phyloP scores from a whole-genome alignment of 2,329 filamentous ascomycete species.

The Talaromyces sp. region DNA sequence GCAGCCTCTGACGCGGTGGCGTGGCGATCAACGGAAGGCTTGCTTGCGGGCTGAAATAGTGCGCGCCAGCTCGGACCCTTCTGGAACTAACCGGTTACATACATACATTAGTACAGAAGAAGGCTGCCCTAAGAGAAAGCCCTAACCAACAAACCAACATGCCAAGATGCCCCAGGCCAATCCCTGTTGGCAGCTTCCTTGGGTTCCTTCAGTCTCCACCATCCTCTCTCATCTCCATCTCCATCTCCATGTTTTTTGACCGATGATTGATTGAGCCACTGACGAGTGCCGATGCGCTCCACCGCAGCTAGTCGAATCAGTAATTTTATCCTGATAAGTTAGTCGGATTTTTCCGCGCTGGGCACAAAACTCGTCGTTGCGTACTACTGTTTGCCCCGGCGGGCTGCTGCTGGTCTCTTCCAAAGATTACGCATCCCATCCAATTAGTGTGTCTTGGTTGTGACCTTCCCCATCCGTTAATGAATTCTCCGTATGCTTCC shows the following conservation, averaged over 20 bases:
- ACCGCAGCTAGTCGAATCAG: not conserved
- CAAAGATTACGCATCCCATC: slow-evolving; percentile 1
- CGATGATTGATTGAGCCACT: not conserved
- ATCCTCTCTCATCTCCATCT: not conserved
- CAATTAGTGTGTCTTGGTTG: slow-evolving; percentile 6
- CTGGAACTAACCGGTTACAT: not conserved
- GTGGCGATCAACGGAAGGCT: slow-evolving; percentile 14
- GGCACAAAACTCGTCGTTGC: not conserved
- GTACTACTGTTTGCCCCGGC: not conserved
- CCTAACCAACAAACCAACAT: not conserved
- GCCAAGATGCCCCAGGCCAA: not conserved
- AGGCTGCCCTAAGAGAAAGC: slow-evolving; percentile 2
- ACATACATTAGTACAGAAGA: not conserved
- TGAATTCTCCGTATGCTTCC: not conserved
- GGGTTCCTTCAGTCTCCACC: not conserved
- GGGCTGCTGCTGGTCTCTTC: not conserved
- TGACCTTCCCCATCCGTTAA: not conserved
- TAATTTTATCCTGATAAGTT: not conserved
- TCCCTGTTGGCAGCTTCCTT: not conserved
- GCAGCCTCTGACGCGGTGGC: slow-evolving; percentile 10
- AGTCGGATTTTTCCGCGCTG: not conserved
- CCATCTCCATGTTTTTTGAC: not conserved
- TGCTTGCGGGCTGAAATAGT: not conserved
- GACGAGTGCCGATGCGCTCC: not conserved
- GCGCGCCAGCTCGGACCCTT: not conserved